phyloP scores from a whole-genome alignment of 2,329 filamentous ascomycete species.

The Orbilia brochopaga region DNA sequence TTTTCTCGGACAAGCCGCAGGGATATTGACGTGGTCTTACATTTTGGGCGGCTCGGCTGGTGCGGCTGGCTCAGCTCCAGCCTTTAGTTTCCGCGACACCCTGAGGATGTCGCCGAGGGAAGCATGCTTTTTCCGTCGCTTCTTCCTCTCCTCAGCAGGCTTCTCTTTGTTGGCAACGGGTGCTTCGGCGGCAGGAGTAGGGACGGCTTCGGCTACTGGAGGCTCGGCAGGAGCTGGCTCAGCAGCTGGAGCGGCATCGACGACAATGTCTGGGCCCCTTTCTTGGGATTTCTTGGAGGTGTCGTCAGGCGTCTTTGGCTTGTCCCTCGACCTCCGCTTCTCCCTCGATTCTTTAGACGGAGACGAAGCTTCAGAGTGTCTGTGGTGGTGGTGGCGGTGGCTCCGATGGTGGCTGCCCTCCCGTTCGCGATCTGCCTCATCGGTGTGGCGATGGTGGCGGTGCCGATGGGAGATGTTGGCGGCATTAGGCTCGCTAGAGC shows the following conservation, averaged over 20 bases:
- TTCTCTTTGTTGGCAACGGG: constrained; percentile 6
- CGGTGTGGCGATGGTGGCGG: constrained; percentile 36
- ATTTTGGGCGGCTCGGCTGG: constrained; percentile 37
- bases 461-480: constrained; percentile 41
- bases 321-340: constrained; percentile 38
- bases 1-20: background rate
- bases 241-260: constrained; percentile 1
- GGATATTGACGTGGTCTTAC: constrained; percentile 19
- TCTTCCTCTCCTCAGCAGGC: constrained; percentile 17
- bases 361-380: constrained; percentile 31
- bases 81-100: constrained; percentile 35
- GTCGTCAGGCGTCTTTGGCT: constrained; percentile 26
- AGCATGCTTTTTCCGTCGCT: constrained; percentile 37
- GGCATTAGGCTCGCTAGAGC: constrained; percentile 37
- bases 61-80: constrained; percentile 16
- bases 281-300: constrained; percentile 23
- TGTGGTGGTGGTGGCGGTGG: constrained; percentile 25
- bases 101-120: constrained; percentile 46
- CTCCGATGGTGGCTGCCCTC: constrained; percentile 6
- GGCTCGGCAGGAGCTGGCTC: background rate
- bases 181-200: constrained; percentile 5
- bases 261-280: constrained; percentile 12
- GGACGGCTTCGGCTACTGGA: background rate
- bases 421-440: constrained; percentile 6
- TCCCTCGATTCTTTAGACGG: constrained; percentile 35